phyloP scores from a whole-genome alignment of 495 filamentous ascomycete species.

The Penicillium argentinense region DNA sequence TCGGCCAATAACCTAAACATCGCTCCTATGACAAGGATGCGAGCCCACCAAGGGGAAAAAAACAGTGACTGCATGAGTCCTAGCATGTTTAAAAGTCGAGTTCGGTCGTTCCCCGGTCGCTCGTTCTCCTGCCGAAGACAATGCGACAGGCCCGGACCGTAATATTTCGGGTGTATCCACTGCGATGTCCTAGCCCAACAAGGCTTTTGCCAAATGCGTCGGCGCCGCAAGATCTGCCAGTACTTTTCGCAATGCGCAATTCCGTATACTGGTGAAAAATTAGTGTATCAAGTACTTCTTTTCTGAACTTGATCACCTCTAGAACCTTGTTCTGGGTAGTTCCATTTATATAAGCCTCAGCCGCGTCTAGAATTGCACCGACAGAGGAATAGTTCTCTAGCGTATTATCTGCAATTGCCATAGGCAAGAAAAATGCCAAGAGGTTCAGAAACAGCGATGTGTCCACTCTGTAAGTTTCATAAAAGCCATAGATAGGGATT shows the following conservation, averaged over 20 bases:
- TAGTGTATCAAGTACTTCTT: conserved; percentile 5
- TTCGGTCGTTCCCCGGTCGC: too few species aligned
- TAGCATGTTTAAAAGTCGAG: too few species aligned
- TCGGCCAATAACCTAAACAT: too few species aligned
- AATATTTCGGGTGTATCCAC: conserved; percentile 12
- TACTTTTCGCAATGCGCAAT: background rate
- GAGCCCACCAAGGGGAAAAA: too few species aligned
- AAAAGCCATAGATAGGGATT: conserved; percentile 11
- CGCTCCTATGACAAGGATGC: too few species aligned
- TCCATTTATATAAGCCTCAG: background rate
- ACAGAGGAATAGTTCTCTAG: conserved; percentile 9
- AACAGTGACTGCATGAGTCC: too few species aligned
- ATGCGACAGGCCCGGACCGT: conserved; percentile 13
- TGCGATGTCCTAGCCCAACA: conserved; percentile 7
- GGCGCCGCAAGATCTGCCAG: conserved; percentile 9
- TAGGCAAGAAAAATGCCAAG: conserved; percentile 12
- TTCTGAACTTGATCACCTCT: conserved; percentile 1
- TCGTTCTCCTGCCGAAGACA: too few species aligned
- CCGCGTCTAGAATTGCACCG: conserved; percentile 7
- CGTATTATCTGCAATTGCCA: conserved; percentile 9
- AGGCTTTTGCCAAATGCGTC: conserved; percentile 14
- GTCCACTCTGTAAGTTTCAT: conserved; percentile 12
- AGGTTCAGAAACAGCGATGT: conserved; percentile 15
- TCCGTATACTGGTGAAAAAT: conserved; percentile 10
- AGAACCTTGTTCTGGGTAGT: conserved; percentile 3